Conservation (phyloP, 352 stramenopile genomes). For the Globisporangium alternatum region DNA sequence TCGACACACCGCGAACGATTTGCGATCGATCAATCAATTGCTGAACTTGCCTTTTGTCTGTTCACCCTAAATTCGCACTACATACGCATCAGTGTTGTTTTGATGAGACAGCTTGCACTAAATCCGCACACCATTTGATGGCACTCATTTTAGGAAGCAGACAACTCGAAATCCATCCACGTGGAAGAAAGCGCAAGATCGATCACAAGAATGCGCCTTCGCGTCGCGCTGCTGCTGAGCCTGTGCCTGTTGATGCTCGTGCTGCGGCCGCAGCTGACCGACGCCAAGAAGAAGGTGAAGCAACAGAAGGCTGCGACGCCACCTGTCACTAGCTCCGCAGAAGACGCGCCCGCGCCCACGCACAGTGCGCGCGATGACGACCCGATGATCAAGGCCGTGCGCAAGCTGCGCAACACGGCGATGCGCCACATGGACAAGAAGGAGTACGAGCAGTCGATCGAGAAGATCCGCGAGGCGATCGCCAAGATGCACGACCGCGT, state of each 20-base stretch:
- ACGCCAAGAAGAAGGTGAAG: conserved; percentile 17
- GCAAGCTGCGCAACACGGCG: conserved; percentile 64
- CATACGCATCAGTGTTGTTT: too few species aligned
- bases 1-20: background rate
- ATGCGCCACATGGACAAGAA: conserved; percentile 74
- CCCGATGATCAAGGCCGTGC: conserved; percentile 61
- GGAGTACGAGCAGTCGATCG: conserved; percentile 45
- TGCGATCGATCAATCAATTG: background rate
- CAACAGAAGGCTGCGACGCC: background rate
- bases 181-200: background rate
- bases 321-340: background rate
- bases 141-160: too few species aligned
- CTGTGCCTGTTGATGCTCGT: conserved; percentile 26
- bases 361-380: conserved; percentile 27
- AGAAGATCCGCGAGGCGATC: conserved; percentile 66
- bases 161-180: background rate
- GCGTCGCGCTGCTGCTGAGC: conserved; percentile 9
- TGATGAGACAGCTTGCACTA: too few species aligned
- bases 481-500: conserved; percentile 65
- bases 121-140: too few species aligned
- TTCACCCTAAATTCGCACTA: background rate
- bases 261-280: conserved; percentile 14
- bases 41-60: background rate
- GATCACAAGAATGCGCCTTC: background rate
- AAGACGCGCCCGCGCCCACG: conserved; percentile 8